Evolutionary conservation across 495 filamentous ascomycete species (phyloP).

Genomic region (Aspergillus funiculosus): DNA sequence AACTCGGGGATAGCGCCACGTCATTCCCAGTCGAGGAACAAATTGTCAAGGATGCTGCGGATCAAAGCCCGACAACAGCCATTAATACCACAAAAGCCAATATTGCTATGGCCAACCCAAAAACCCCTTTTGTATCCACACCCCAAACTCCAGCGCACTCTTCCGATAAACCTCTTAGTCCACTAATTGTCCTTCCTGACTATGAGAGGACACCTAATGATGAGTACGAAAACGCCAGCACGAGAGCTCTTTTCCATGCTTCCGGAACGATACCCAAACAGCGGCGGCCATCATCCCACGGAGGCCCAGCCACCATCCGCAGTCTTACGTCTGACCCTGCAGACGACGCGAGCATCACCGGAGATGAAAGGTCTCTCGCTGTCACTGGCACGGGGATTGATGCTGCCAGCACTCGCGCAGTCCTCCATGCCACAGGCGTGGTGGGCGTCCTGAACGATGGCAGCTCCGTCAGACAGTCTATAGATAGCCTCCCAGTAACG

Average conservation of each 20-base stretch:
- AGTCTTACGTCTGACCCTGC: slow-evolving; percentile 30
- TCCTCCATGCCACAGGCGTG: slow-evolving; percentile 30
- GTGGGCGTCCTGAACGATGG: slow-evolving; percentile 14
- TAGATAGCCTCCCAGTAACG: slow-evolving; percentile 24
- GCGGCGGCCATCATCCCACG: slow-evolving; percentile 24
- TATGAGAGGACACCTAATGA: slow-evolving; percentile 27
- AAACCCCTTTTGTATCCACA: background rate
- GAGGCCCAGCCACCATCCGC: slow-evolving; percentile 27
- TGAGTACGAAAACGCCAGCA: slow-evolving; percentile 31
- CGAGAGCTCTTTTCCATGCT: slow-evolving; percentile 33
- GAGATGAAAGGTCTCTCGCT: slow-evolving; percentile 27
- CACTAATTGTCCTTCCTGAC: slow-evolving; percentile 30
- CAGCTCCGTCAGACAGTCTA: slow-evolving; percentile 24
- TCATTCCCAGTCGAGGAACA: slow-evolving; percentile 1
- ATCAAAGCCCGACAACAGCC: background rate
- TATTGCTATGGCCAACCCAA: background rate
- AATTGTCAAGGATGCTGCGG: background rate
- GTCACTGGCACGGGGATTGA: slow-evolving; percentile 21
- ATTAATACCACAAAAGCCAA: background rate
- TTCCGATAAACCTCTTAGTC: slow-evolving; percentile 20
- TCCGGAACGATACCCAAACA: slow-evolving; percentile 20
- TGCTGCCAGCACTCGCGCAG: slow-evolving; percentile 35
- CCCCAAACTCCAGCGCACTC: background rate
- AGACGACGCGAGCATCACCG: slow-evolving; percentile 30
- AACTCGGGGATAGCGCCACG: background rate